Percentiles rank a stretch among this genome's conserved stretches.
These are phyloP conservation scores for Hypericum perforatum DNA, from an alignment of 345 rosid species.

Conservation along the genomic window DNA sequence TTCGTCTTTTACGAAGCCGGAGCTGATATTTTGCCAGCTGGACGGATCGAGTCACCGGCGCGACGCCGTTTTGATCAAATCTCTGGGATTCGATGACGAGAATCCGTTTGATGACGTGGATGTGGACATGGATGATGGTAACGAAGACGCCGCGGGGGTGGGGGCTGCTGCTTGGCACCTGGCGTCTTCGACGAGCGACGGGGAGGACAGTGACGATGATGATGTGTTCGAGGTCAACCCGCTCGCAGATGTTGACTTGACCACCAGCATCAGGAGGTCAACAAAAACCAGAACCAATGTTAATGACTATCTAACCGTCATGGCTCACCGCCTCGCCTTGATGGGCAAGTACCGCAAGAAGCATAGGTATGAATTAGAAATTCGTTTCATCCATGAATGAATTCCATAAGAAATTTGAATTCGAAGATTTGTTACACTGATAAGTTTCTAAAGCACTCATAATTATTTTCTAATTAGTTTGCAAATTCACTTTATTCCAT, in stretches of 20 bases:
- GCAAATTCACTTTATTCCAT: too few species aligned
- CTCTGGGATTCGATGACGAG: too few species aligned
- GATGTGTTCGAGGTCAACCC: slow-evolving; percentile 50
- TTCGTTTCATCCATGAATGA: too few species aligned
- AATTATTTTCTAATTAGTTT: too few species aligned
- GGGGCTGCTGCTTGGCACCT: slow-evolving; percentile 19
- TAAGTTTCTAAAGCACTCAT: too few species aligned
- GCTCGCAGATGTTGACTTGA: slow-evolving; percentile 42
- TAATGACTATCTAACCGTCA: slow-evolving; percentile 41
- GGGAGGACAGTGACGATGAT: slow-evolving; percentile 76
- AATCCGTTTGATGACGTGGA: too few species aligned
- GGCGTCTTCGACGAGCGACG: slow-evolving; percentile 71
- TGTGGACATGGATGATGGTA: slow-evolving; percentile 21
- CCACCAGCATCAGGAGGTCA: slow-evolving; percentile 30
- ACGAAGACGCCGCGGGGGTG: slow-evolving; percentile 35
- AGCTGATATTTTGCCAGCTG: too few species aligned
- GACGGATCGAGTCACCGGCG: too few species aligned
- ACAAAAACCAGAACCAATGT: not conserved
- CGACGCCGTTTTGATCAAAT: too few species aligned
- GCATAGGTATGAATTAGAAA: slow-evolving; percentile 32
- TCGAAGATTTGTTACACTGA: too few species aligned
- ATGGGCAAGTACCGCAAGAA: slow-evolving; percentile 43
- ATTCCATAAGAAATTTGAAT: too few species aligned
- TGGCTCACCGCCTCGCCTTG: slow-evolving; percentile 55
- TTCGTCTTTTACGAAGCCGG: too few species aligned